A percentile compares a stretch with the other conserved stretches of the same genome.
These are phyloP conservation scores for Leishmania braziliensis DNA, from an alignment of 208 protist species.

Conservation along the genomic window DNA sequence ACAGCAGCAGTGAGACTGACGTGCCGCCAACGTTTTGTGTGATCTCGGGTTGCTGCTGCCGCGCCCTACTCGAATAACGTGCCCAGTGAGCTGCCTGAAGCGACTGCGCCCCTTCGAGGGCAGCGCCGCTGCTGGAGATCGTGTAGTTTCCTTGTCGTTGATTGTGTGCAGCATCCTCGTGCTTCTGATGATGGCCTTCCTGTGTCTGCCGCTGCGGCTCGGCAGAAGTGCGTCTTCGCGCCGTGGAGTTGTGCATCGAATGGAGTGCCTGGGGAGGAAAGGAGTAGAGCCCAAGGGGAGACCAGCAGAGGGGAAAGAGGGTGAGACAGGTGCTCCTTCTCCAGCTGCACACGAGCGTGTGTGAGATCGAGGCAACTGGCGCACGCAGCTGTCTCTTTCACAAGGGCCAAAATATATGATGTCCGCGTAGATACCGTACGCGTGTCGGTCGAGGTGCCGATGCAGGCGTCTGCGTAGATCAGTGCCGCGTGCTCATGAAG, in stretches of 20 bases:
- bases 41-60: background rate
- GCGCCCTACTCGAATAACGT: background rate
- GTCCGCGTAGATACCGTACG: background rate
- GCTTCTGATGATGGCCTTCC: background rate
- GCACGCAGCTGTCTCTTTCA: background rate
- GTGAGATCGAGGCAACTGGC: background rate
- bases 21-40: background rate
- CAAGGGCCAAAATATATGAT: no score
- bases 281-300: background rate
- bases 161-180: background rate
- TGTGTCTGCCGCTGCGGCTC: conserved; percentile 8
- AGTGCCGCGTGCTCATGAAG: background rate
- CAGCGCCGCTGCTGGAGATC: background rate
- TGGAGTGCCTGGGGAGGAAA: background rate
- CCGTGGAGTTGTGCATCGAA: conserved; percentile 9
- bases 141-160: background rate
- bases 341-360: background rate
- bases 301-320: background rate
- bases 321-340: background rate
- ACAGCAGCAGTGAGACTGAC: conserved; percentile 24
- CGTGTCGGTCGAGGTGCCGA: background rate
- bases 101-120: background rate
- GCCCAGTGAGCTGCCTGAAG: conserved; percentile 2
- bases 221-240: background rate
- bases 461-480: background rate